Evolutionary conservation across 345 rosid genomes (phyloP), one percentile per base, ranked within the genome.

Genomic region (Combretum micranthum): DNA sequence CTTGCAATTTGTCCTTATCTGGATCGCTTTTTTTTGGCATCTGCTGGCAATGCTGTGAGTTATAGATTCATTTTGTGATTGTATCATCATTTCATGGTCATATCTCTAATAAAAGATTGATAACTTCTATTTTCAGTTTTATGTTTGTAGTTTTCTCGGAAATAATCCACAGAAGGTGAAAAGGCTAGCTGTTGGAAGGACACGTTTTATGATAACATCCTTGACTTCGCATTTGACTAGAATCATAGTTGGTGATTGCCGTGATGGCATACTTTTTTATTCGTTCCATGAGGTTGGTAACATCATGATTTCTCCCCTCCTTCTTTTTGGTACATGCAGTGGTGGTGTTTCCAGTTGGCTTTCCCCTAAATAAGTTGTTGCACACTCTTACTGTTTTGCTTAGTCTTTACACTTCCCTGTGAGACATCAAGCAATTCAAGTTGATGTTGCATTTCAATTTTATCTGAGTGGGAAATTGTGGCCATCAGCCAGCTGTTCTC

Each of bases 41-140:
- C 99, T 75, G 91, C 97, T 70, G 99, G 99, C 77, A 89, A 77
- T 74, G 71, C 85, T 64, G 99, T 93, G 90, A 93, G 96, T 77
- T 56, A 54, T 60, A 55, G 50, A 48, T 32, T 32, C 39, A 32
- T 32, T 32, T 5, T 32, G 9, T 7, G 39, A 32, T 32, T 32
- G 9, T 32, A 32, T 32, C 39, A 32, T 32, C 10, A 32, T 32
- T 56, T 43, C 55, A 48, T 50, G 47, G 19, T 51, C 46, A 43
- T 50, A 3, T 42, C 62, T 70, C 20, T 70, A 70, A 47, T 73
- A 57, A 55, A 61, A 57, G 64, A 13, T 68, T 46, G 53, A 63
- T 16, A 26, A 62, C 55, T 68, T 69, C 61, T 59, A 65, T 46
- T 64, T 56, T 57, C 80, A 93, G 99, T 93, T 93, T 62, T 85